phyloP scores from a whole-genome alignment of 139 green algal species.

The Tetradesmus obliquus region DNA sequence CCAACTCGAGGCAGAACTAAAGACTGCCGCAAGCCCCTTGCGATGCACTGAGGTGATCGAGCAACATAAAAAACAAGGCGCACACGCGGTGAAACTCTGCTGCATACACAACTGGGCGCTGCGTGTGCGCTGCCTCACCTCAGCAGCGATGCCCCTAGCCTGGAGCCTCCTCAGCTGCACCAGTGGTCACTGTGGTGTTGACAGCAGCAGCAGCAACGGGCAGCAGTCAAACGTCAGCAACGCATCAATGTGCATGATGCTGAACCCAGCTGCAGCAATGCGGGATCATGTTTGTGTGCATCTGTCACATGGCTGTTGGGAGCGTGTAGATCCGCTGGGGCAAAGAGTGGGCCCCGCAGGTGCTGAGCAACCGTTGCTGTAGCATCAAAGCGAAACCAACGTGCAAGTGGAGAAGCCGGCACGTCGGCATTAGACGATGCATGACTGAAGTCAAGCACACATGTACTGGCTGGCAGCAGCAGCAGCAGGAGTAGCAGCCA shows the following conservation, averaged over 20 bases:
- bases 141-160: not conserved
- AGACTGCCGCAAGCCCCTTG: constrained; percentile 40
- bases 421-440: constrained; percentile 41
- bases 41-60: not conserved
- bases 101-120: not conserved
- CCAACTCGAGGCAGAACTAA: constrained; percentile 31
- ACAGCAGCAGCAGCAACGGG: not conserved
- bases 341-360: constrained; percentile 14
- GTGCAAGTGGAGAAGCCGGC: not conserved
- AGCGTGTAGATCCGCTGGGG: constrained; percentile 39
- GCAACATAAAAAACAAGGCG: not conserved
- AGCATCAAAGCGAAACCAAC: constrained; percentile 46
- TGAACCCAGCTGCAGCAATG: not conserved
- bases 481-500: not conserved
- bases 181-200: not conserved
- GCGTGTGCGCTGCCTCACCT: not conserved
- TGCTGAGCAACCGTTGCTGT: constrained; percentile 43
- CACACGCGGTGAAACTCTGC: not conserved
- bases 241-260: not conserved
- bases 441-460: not conserved
- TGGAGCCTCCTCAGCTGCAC: not conserved
- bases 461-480: not conserved
- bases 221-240: not conserved
- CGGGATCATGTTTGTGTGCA: not conserved
- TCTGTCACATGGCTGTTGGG: not conserved